These are phyloP conservation scores for Cokeromyces recurvatus DNA, from an alignment of 371 early-diverging fungal species.

Conservation along the genomic window DNA sequence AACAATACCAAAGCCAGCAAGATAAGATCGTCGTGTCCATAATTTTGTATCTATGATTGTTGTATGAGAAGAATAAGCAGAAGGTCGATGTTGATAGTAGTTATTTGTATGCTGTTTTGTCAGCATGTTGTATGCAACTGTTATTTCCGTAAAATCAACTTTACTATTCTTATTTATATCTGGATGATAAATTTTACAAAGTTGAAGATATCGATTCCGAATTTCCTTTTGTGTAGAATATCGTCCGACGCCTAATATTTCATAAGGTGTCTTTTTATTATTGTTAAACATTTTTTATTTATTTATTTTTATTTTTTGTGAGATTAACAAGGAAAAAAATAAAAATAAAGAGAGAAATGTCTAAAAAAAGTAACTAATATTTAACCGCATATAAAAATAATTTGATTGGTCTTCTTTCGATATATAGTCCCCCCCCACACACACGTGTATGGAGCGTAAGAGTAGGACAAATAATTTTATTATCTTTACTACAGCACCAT, in stretches of 20 bases:
- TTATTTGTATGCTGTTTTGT: background rate
- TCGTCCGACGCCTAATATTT: conserved; percentile 24
- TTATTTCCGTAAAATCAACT: conserved; percentile 22
- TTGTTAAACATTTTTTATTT: too few relatives aligned
- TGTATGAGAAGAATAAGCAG: background rate
- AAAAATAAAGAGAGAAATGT: too few relatives aligned
- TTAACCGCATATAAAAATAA: too few relatives aligned
- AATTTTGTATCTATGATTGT: conserved; percentile 9
- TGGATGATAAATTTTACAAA: conserved; percentile 31
- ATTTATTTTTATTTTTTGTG: too few relatives aligned
- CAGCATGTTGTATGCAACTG: conserved; percentile 20
- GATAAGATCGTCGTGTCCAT: conserved; percentile 16
- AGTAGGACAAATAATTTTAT: too few relatives aligned
- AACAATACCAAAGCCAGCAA: conserved; percentile 12
- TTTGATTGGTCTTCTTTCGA: too few relatives aligned
- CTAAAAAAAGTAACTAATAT: too few relatives aligned
- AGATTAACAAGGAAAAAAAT: too few relatives aligned
- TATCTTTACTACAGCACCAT: too few relatives aligned
- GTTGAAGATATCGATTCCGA: conserved; percentile 22
- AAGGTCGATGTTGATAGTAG: too few relatives aligned
- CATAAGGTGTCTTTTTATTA: conserved; percentile 21
- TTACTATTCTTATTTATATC: conserved; percentile 11
- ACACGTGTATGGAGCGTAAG: too few relatives aligned
- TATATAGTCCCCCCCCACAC: too few relatives aligned
- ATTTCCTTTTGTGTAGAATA: conserved; percentile 25